Evolutionary conservation across 2,329 filamentous ascomycete species (phyloP).

Genomic region (Neofusicoccum parvum): DNA sequence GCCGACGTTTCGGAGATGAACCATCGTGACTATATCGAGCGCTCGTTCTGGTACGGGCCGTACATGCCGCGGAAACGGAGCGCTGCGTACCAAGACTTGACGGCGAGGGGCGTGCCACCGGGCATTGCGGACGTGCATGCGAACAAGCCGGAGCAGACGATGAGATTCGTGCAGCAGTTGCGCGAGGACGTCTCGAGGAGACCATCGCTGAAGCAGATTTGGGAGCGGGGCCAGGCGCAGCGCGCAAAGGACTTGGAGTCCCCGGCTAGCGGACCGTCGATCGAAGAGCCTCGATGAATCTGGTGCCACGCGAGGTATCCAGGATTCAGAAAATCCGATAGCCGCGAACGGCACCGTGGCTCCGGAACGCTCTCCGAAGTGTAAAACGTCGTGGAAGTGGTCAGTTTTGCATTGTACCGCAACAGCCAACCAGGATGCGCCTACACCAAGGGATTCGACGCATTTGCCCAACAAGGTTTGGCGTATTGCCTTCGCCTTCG

Average conservation of each 20-base stretch:
- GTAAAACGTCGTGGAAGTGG: not conserved
- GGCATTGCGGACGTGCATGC: slow-evolving; percentile 15
- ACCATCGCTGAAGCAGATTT: slow-evolving; percentile 5
- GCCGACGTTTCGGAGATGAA: slow-evolving; percentile 41
- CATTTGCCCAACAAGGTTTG: not conserved
- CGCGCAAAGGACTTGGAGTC: not conserved
- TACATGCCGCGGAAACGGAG: slow-evolving; percentile 20
- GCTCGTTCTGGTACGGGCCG: slow-evolving; percentile 16
- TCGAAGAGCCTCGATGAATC: not conserved
- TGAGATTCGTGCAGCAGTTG: slow-evolving; percentile 29
- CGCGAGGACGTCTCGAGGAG: slow-evolving; percentile 35
- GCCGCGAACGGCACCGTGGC: no score
- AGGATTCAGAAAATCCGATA: not conserved
- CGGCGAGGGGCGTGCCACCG: slow-evolving; percentile 24
- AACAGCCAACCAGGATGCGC: not conserved
- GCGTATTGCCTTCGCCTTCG: not conserved
- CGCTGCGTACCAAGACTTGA: slow-evolving; percentile 31
- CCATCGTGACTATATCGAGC: slow-evolving; percentile 46
- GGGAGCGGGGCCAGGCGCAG: not conserved
- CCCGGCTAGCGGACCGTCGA: not conserved
- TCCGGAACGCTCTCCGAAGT: not conserved
- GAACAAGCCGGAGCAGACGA: slow-evolving; percentile 11
- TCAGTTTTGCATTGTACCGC: not conserved
- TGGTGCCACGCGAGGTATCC: no score
- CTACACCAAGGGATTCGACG: not conserved